Base-by-base conservation (phyloP, 768 basidiomycete genomes). In the Xanthoconium stramineum region DNA sequence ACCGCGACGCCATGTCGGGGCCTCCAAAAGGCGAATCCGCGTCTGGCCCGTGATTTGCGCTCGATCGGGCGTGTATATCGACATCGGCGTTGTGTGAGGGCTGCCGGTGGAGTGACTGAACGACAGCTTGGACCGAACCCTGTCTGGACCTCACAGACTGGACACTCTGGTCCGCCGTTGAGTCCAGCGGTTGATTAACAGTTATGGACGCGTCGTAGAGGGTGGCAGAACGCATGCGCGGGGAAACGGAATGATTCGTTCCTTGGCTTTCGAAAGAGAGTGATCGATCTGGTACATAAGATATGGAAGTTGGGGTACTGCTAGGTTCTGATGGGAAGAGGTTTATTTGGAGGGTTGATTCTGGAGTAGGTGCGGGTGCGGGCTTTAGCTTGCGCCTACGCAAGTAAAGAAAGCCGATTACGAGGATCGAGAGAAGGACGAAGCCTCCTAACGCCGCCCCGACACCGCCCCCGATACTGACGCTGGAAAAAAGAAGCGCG, bases 191-290 rank as follows among this genome's bases (percentile, higher is more conserved):
- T 46, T 24, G 39, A 24, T 24, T 43, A n/a, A 28, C 38, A 2
- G 6, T 15, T 14, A 50, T 52, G 24, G 47, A 55, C 9, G 57
- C 66, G 13, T 59, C 53, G 2, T 52, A 56, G 15, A 64, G 61
- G 30, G 63, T 57, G 4, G 59, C 50, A 11, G 61, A 47, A 19
- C 64, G 61, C 17, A 11, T 14, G 47, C 38, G 19, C 1, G 58
- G 55, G 10, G 52, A 24, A 12, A 67, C 24, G 30, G 47, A 5
- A 24, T 24, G 24, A 24, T 24, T 24, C 24, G 4, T 24, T 24
- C 24, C 24, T 24, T 24, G 24, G 24, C 4, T 24, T 24, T 24
- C 2, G 24, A 4, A 24, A 24, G 24, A 24, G 4, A 24, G 24
- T 24, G 4, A 24, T 4, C 4, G 24, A 24, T 24, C 2, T 24